These are phyloP conservation scores for Carex parvula DNA, from an alignment of 176 grass and related monocot species.

Conservation along the genomic window DNA sequence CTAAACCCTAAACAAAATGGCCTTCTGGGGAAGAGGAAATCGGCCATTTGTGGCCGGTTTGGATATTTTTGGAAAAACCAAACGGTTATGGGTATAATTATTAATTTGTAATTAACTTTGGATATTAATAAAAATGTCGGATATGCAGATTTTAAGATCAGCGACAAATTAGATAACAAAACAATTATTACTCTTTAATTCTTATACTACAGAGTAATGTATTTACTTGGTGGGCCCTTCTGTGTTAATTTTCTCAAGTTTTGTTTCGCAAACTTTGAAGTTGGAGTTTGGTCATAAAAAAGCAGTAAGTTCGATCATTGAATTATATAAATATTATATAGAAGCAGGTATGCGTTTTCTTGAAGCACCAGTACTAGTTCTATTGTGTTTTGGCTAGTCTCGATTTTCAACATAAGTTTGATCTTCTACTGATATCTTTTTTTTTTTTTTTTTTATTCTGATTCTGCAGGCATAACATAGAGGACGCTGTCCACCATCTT, in stretches of 20 bases:
- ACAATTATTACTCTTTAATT: conserved; percentile 32
- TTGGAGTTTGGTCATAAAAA: conserved; percentile 80
- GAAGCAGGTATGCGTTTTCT: not conserved
- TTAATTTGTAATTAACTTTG: conserved; percentile 57
- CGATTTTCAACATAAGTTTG: not conserved
- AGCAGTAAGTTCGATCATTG: conserved; percentile 26
- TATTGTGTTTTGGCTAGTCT: not conserved
- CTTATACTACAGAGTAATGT: conserved; percentile 14
- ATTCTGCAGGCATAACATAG: conserved; percentile 65
- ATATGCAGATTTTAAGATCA: conserved; percentile 53
- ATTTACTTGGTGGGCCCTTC: conserved; percentile 39
- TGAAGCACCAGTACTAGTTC: not conserved
- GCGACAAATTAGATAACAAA: conserved; percentile 57
- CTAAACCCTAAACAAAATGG: too few species aligned
- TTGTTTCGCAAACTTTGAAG: conserved; percentile 59
- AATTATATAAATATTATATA: not conserved
- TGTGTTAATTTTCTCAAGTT: conserved; percentile 65
- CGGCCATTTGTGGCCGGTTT: too few species aligned
- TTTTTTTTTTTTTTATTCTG: not conserved
- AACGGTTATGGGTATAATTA: conserved; percentile 84
- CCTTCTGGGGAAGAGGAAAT: too few species aligned
- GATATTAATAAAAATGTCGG: conserved; percentile 30
- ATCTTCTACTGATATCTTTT: not conserved
- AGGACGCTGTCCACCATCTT: conserved; percentile 43
- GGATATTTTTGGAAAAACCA: conserved; percentile 43